Base-by-base conservation (phyloP, 768 basidiomycete genomes). In the Mycena belliarum region DNA sequence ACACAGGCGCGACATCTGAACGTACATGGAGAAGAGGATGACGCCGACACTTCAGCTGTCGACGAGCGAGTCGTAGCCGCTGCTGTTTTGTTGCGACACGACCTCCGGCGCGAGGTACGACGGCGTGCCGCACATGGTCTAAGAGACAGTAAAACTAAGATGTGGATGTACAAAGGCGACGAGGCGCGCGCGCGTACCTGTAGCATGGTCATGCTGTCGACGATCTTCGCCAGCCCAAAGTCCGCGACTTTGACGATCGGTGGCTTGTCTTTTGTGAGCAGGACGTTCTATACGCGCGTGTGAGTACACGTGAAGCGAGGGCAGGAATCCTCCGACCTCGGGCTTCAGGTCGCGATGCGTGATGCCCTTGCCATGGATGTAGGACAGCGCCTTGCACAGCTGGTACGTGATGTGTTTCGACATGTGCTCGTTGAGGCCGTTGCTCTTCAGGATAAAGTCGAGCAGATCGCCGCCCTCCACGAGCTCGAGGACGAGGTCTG, bases 21-120 rank as follows among this genome's bases (percentile, higher is more conserved):
- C 85, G 59, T 66, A 94, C 95, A 93, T 95, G 23, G 88, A 88
- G 66, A 89, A 98, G 1, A 98, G 83, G 51, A 98, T 97, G 21
- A 97, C 93, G 7, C 97, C 96, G 12, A 95, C 84, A 44, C 93
- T 95, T 95, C 95, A 99, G 61, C 92, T 93, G 68, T 99, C 97
- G 48, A 98, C 97, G 20, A 89, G 75, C 55, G 87, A 83, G 66
- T 89, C 87, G 67, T 99, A 98, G 3, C 95, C 95, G 54, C 83
- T 75, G 26, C 78, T 72, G 41, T 80, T 76, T 43, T 78, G 71
- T 60, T 88, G 87, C 60, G 75, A 75, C 47, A 98, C 89, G 29
- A 99, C 93, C 65, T 98, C 95, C 1, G 93, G 93, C 1, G 94
- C 95, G 6, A 97, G 85, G 69, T 98, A 98, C 63, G 85, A 87